Evolutionary conservation across 116 monocot species (phyloP).

Genomic region (Papilionanthe hybrid): DNA sequence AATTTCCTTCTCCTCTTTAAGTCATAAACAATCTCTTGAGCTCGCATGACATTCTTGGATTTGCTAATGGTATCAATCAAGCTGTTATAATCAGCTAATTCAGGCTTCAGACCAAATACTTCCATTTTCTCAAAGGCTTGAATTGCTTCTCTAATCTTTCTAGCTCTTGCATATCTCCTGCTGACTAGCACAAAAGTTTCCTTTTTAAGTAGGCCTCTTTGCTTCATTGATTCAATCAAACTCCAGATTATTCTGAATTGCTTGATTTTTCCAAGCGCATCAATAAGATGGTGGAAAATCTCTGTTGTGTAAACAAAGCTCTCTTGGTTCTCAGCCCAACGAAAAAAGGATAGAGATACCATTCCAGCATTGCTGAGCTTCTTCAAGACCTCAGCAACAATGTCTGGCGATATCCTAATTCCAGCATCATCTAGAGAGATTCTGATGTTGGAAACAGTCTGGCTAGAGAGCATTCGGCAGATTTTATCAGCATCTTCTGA

Average conservation of each 20-base stretch:
- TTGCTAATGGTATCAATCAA: slow-evolving; percentile 70
- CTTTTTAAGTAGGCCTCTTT: slow-evolving; percentile 35
- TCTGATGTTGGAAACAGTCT: slow-evolving; percentile 15
- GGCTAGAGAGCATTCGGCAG: slow-evolving; percentile 41
- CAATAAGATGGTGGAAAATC: slow-evolving; percentile 66
- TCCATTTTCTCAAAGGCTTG: slow-evolving; percentile 70
- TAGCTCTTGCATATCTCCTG: slow-evolving; percentile 70
- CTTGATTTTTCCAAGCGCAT: slow-evolving; percentile 92
- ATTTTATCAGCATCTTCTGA: slow-evolving; percentile 55
- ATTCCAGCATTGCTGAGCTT: slow-evolving; percentile 73
- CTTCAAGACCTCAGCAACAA: slow-evolving; percentile 61
- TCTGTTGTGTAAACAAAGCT: slow-evolving; percentile 47
- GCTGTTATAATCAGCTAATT: slow-evolving; percentile 62
- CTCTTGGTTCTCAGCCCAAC: slow-evolving; percentile 65
- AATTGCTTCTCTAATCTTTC: slow-evolving; percentile 66
- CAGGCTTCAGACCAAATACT: slow-evolving; percentile 39
- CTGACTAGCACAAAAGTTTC: slow-evolving; percentile 60
- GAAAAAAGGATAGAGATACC: slow-evolving; percentile 61
- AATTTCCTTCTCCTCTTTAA: slow-evolving; percentile 55
- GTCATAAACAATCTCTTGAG: slow-evolving; percentile 54
- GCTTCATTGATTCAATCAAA: slow-evolving; percentile 64
- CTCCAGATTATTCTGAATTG: slow-evolving; percentile 80
- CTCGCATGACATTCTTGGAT: slow-evolving; percentile 60
- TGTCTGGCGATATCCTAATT: slow-evolving; percentile 34
- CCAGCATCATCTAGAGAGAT: slow-evolving; percentile 34